A percentile compares a stretch with the other conserved stretches of the same genome.
Evolutionary conservation across 345 rosid genomes (phyloP).

Genomic region (Acer saccharum): DNA sequence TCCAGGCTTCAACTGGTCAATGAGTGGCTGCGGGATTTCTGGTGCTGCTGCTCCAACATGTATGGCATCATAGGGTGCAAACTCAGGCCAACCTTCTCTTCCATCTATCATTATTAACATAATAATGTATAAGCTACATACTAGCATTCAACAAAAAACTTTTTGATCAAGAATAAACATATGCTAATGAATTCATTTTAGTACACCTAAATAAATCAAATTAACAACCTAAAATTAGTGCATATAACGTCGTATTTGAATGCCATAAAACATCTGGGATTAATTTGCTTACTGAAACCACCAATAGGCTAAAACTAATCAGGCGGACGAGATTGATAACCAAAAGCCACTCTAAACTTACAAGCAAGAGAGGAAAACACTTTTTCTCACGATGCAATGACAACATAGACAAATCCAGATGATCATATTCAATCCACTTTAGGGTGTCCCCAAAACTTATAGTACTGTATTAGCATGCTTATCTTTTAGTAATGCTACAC

Average conservation of each 20-base stretch:
- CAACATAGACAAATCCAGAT: neutral
- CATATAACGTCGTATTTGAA: neutral
- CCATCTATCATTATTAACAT: constrained; percentile 58
- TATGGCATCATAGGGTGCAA: constrained; percentile 88
- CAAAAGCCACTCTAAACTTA: neutral
- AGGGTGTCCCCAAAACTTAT: neutral
- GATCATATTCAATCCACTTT: neutral
- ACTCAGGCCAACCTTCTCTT: constrained; percentile 85
- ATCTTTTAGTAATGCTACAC: neutral
- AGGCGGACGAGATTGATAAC: neutral
- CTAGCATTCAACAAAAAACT: neutral
- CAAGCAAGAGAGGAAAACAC: neutral
- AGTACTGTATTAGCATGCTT: neutral
- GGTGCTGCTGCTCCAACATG: constrained; percentile 99
- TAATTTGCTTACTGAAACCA: neutral
- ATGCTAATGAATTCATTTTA: neutral
- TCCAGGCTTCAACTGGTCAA: constrained; percentile 94
- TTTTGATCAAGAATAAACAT: neutral
- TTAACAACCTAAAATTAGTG: neutral
- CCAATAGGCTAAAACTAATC: neutral
- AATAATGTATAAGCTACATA: neutral
- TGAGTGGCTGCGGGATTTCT: constrained; percentile 79
- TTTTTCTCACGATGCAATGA: neutral
- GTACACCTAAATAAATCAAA: neutral
- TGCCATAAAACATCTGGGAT: neutral